phyloP scores from a whole-genome alignment of 805 yeast species.

The Spathaspora sp. region DNA sequence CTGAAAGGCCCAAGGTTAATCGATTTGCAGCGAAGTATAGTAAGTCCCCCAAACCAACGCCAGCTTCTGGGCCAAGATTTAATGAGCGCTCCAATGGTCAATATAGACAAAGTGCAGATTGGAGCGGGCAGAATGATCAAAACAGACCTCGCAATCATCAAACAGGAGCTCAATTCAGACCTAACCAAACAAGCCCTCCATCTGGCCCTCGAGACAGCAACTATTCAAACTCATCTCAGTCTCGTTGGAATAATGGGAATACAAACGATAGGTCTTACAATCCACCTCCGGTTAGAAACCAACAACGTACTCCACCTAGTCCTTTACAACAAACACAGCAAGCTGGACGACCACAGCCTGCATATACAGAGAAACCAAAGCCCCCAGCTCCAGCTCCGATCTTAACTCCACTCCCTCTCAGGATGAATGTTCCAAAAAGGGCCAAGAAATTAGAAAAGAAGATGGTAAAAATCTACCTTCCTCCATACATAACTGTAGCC shows the following conservation, averaged over 20 bases:
- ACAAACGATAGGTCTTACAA: too few relatives aligned
- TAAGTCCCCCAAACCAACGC: not conserved
- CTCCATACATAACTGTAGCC: slow-evolving; percentile 75
- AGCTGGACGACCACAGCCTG: not conserved
- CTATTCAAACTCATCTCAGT: not conserved
- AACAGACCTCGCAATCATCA: not conserved
- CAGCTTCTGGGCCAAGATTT: not conserved
- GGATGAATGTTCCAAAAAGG: not conserved
- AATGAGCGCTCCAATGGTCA: not conserved
- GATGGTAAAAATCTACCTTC: slow-evolving; percentile 45
- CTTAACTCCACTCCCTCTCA: not conserved
- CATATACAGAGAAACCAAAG: not conserved
- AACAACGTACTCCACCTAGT: too few relatives aligned
- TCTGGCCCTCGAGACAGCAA: not conserved
- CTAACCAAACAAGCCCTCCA: not conserved
- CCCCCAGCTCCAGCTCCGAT: not conserved
- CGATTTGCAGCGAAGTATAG: not conserved
- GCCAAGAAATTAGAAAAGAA: slow-evolving; percentile 3
- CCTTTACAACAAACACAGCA: not conserved
- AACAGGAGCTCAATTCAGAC: not conserved
- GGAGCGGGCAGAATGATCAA: not conserved
- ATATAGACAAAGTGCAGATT: not conserved
- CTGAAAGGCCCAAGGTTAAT: not conserved
- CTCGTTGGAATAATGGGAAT: too few relatives aligned
- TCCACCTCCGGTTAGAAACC: too few relatives aligned